Evolutionary conservation across 768 basidiomycete species (phyloP).

Genomic region (Pholiota microspora): DNA sequence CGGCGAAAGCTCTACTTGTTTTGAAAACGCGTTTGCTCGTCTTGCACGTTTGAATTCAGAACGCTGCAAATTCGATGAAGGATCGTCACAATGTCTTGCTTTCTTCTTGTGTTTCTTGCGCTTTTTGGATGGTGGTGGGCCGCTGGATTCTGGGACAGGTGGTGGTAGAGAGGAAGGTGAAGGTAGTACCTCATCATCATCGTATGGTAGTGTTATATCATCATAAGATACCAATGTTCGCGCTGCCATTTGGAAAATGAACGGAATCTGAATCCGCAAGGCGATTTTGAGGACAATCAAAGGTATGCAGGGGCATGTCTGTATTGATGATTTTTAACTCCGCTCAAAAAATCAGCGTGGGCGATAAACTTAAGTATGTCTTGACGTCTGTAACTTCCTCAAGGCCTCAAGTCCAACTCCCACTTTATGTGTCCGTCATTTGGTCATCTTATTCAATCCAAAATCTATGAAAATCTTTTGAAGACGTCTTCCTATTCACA

Average conservation of each 20-base stretch:
- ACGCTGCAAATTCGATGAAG: constrained; percentile 18
- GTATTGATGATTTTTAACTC: too few species aligned
- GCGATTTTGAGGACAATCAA: too few species aligned
- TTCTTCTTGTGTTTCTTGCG: constrained; percentile 45
- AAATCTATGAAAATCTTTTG: too few species aligned
- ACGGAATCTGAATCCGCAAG: too few species aligned
- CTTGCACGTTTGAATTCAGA: constrained; percentile 11
- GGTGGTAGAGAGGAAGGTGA: constrained; percentile 1
- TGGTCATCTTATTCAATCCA: too few species aligned
- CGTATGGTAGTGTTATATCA: constrained; percentile 51
- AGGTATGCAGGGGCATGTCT: too few species aligned
- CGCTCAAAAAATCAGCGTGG: too few species aligned
- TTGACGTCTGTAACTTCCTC: too few species aligned
- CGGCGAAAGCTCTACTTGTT: background rate
- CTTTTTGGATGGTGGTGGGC: constrained; percentile 50
- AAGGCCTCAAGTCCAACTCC: too few species aligned
- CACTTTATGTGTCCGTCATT: too few species aligned
- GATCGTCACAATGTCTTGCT: constrained; percentile 42
- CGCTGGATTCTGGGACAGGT: background rate
- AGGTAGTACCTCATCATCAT: constrained; percentile 11
- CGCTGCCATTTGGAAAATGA: constrained; percentile 24
- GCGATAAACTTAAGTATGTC: too few species aligned
- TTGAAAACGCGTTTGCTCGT: background rate
- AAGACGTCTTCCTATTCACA: too few species aligned
- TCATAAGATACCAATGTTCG: constrained; percentile 61